Percentiles rank a stretch among this genome's conserved stretches.
Evolutionary conservation across 2,329 filamentous ascomycete species (phyloP).

Genomic region (Scedosporium dehoogii): DNA sequence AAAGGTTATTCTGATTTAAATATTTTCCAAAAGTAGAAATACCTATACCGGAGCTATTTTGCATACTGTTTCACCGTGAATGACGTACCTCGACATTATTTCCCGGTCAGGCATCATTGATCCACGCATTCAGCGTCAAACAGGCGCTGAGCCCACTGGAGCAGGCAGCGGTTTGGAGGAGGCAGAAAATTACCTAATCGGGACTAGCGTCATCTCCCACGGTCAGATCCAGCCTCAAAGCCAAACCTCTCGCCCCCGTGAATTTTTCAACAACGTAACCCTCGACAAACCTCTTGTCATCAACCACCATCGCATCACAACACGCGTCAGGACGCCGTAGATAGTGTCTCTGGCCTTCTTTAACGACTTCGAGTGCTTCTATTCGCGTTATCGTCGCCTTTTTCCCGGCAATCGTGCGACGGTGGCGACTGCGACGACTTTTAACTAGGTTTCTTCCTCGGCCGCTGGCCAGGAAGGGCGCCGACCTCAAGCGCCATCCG

Average conservation of each 20-base stretch:
- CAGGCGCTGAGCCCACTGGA: not conserved
- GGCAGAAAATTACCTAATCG: slow-evolving; percentile 1
- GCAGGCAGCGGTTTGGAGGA: not conserved
- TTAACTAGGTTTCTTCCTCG: slow-evolving; percentile 35
- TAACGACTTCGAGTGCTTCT: not conserved
- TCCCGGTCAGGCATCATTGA: not conserved
- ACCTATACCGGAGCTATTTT: too few species aligned
- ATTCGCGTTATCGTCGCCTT: slow-evolving; percentile 22
- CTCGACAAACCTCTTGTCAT: slow-evolving; percentile 6
- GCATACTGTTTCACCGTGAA: not conserved
- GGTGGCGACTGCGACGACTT: slow-evolving; percentile 34
- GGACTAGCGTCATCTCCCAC: slow-evolving; percentile 2
- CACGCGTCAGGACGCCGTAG: slow-evolving; percentile 43
- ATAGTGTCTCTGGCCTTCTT: slow-evolving; percentile 19
- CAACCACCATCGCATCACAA: slow-evolving; percentile 30
- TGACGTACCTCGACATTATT: not conserved
- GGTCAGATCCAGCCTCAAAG: slow-evolving; percentile 9
- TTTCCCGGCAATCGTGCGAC: slow-evolving; percentile 25
- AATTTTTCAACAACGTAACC: slow-evolving; percentile 12
- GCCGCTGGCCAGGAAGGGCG: slow-evolving; percentile 35
- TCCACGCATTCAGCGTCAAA: not conserved
- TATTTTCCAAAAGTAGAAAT: too few species aligned
- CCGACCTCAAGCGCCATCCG: slow-evolving; percentile 31
- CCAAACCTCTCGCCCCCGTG: slow-evolving; percentile 9
- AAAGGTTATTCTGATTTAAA: too few species aligned